Evolutionary conservation across 768 basidiomycete species (phyloP).

Genomic region (Hydnomerulius pinastri): DNA sequence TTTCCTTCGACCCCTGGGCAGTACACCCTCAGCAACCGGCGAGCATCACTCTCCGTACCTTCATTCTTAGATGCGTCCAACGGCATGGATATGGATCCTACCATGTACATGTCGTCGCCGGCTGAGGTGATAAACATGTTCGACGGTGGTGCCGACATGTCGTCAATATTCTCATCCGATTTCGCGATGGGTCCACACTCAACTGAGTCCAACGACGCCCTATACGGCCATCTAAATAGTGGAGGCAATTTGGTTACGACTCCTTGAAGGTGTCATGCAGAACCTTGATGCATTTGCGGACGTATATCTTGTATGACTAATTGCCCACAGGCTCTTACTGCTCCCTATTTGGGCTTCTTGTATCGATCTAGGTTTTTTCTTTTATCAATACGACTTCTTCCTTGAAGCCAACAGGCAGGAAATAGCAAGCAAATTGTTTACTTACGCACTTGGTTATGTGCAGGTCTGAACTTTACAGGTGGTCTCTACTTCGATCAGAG

Average conservation of each 20-base stretch:
- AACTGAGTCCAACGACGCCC: constrained; percentile 25
- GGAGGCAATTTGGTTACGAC: constrained; percentile 27
- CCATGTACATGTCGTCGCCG: constrained; percentile 53
- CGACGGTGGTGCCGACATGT: constrained; percentile 40
- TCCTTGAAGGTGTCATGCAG: constrained; percentile 19
- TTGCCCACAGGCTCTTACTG: constrained; percentile 3
- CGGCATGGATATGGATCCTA: constrained; percentile 50
- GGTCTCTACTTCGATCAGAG: too few relatives aligned
- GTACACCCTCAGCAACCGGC: constrained; percentile 28
- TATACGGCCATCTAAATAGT: constrained; percentile 28
- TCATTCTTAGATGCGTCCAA: constrained; percentile 30
- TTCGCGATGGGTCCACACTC: constrained; percentile 29
- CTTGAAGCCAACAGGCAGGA: background rate
- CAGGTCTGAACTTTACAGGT: too few relatives aligned
- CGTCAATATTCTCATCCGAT: constrained; percentile 34
- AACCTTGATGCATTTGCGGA: constrained; percentile 1
- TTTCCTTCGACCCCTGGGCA: constrained; percentile 26
- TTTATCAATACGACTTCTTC: background rate
- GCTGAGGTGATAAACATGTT: constrained; percentile 66
- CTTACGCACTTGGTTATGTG: background rate
- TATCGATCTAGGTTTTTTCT: constrained; percentile 4
- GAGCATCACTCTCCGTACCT: constrained; percentile 24
- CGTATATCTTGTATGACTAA: constrained; percentile 19
- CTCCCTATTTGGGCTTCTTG: constrained; percentile 5
- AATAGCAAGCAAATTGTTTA: background rate